A percentile compares a stretch with the other conserved stretches of the same genome.
These are phyloP conservation scores for Trichophyton benhamiae DNA, from an alignment of 2,329 filamentous ascomycete species.

Conservation along the genomic window DNA sequence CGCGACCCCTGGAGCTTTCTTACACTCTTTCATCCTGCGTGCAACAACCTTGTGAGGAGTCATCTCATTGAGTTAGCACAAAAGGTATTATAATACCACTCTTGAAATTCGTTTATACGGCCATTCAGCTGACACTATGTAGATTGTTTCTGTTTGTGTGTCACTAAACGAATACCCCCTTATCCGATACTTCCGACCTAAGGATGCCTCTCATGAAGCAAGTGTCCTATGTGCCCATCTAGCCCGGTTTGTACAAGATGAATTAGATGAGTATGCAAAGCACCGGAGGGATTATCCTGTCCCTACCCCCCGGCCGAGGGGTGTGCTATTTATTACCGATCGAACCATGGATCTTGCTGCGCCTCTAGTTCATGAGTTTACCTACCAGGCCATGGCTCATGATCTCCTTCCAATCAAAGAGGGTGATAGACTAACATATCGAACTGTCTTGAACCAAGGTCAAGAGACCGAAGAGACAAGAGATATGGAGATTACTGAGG, in stretches of 20 bases:
- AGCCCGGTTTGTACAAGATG: constrained; percentile 80
- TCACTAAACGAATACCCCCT: constrained; percentile 87
- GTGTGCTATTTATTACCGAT: constrained; percentile 75
- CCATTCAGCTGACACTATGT: constrained; percentile 10
- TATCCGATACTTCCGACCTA: constrained; percentile 79
- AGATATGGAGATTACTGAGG: constrained; percentile 81
- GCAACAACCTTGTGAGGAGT: constrained; percentile 67
- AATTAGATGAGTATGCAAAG: constrained; percentile 78
- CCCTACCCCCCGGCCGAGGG: constrained; percentile 57
- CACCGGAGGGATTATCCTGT: constrained; percentile 77
- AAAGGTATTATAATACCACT: constrained; percentile 48
- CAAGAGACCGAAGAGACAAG: constrained; percentile 60
- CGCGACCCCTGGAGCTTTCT: constrained; percentile 94
- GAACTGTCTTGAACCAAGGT: constrained; percentile 65
- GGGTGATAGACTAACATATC: constrained; percentile 75
- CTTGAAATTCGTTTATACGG: constrained; percentile 13
- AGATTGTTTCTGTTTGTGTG: constrained; percentile 81
- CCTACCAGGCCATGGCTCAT: constrained; percentile 96
- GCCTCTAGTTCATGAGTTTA: constrained; percentile 87
- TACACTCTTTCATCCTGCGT: constrained; percentile 77
- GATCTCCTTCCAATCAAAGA: constrained; percentile 83
- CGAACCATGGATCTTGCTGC: constrained; percentile 84
- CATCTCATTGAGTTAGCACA: constrained; percentile 80
- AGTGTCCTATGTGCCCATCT: constrained; percentile 76
- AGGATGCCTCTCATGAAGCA: constrained; percentile 67